Conservation (phyloP, 2,329 filamentous ascomycete genomes). For the Plenodomus tracheiphilus region DNA sequence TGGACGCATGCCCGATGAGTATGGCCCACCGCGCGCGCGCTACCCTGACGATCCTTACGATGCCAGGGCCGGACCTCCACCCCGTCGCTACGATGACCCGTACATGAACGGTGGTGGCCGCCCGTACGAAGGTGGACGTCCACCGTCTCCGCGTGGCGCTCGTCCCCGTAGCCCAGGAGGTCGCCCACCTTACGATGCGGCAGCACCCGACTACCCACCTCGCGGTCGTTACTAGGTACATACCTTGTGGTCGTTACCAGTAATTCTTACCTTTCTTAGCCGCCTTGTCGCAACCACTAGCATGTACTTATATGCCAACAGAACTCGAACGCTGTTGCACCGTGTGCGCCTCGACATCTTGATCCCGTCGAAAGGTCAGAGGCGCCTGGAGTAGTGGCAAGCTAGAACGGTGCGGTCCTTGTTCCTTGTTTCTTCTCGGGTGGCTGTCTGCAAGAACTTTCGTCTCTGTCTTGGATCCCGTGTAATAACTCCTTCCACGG, state of each 20-base stretch:
- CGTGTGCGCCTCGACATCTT: not conserved
- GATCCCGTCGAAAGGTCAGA: not conserved
- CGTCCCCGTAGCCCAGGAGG: conserved; percentile 58
- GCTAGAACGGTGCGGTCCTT: not conserved
- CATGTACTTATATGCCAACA: not conserved
- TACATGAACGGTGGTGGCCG: conserved; percentile 63
- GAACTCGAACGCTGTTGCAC: not conserved
- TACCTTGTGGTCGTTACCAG: not conserved
- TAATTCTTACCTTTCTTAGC: not conserved
- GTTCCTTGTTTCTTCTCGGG: not conserved
- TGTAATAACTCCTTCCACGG: not conserved
- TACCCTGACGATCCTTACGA: conserved; percentile 78
- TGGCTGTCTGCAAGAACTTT: not conserved
- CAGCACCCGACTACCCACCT: conserved; percentile 51
- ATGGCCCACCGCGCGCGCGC: conserved; percentile 63
- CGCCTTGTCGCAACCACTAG: not conserved
- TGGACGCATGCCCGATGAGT: conserved; percentile 76
- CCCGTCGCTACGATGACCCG: conserved; percentile 60
- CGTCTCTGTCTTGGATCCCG: not conserved
- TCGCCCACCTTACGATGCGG: conserved; percentile 58
- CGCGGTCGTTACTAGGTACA: conserved; percentile 39
- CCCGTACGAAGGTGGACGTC: conserved; percentile 54
- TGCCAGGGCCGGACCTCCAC: conserved; percentile 56
- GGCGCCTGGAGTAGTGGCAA: not conserved
- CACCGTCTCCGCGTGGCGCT: conserved; percentile 46